A percentile compares a stretch with the other conserved stretches of the same genome.
These are phyloP conservation scores for Dryas octopetala DNA, from an alignment of 306 rosid species.

Conservation along the genomic window DNA sequence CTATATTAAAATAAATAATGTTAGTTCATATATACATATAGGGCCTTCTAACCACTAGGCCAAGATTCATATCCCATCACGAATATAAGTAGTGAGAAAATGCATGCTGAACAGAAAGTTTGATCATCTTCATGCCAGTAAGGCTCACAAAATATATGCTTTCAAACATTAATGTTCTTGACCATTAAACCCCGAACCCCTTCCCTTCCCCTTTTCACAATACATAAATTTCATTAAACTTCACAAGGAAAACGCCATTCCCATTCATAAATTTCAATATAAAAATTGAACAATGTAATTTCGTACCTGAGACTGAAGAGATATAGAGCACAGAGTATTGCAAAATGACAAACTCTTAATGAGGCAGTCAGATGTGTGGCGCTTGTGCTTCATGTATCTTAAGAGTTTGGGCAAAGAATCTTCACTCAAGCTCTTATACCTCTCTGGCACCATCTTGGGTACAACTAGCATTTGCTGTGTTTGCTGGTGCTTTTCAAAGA, in stretches of 20 bases:
- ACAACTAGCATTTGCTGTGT: not conserved
- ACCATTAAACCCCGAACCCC: not conserved
- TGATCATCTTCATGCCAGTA: not conserved
- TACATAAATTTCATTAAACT: not conserved
- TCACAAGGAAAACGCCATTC: not conserved
- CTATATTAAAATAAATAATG: too few relatives aligned
- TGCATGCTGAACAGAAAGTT: not conserved
- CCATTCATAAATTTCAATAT: not conserved
- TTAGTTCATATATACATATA: too few relatives aligned
- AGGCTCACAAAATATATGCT: not conserved
- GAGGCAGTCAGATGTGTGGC: not conserved
- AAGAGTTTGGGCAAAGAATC: slow-evolving; percentile 2
- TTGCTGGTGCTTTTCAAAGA: slow-evolving; percentile 12
- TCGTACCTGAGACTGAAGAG: slow-evolving; percentile 12
- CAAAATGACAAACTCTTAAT: not conserved
- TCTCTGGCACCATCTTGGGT: not conserved
- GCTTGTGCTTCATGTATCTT: not conserved
- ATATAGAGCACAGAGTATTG: not conserved
- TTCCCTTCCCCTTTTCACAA: not conserved
- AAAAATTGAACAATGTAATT: not conserved
- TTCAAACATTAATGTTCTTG: too few relatives aligned
- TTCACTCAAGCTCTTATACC: not conserved
- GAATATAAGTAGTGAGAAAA: not conserved
- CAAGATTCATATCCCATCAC: not conserved
- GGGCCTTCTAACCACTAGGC: not conserved